Evolutionary conservation across 1,284 basidiomycete genomes (phyloP).

Genomic region (Hortiboletus rubellus): DNA sequence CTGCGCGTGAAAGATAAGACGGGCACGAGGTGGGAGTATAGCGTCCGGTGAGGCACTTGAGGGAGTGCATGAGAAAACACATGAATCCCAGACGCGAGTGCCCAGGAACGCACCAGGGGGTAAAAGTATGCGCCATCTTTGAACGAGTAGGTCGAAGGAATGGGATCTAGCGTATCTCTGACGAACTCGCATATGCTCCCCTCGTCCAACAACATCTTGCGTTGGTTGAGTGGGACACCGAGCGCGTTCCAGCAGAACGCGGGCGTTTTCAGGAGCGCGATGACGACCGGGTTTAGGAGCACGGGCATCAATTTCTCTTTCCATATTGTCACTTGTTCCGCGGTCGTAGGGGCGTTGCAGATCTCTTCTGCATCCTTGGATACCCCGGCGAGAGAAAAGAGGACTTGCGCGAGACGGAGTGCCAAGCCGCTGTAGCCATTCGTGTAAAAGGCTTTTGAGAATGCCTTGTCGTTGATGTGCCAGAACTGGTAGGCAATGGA

Average conservation of each 20-base stretch:
- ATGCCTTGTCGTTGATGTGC: constrained; percentile 65
- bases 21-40: constrained; percentile 75
- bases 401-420: constrained; percentile 61
- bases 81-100: neutral
- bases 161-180: constrained; percentile 64
- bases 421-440: constrained; percentile 76
- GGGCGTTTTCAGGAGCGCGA: constrained; percentile 61
- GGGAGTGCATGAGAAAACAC: constrained; percentile 1
- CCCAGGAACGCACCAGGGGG: constrained; percentile 46
- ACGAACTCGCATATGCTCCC: constrained; percentile 61
- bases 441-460: constrained; percentile 70
- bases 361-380: constrained; percentile 56
- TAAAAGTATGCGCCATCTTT: constrained; percentile 71
- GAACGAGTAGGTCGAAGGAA: constrained; percentile 51
- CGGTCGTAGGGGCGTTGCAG: constrained; percentile 55
- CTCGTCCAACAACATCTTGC: constrained; percentile 66
- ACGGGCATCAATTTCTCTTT: constrained; percentile 59
- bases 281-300: constrained; percentile 65
- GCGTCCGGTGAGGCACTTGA: constrained; percentile 57
- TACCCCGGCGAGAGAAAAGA: constrained; percentile 65
- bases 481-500: constrained; percentile 79
- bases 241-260: constrained; percentile 83
- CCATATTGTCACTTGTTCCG: constrained; percentile 72
- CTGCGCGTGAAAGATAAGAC: constrained; percentile 66
- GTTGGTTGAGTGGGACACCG: constrained; percentile 78